phyloP scores from a whole-genome alignment of 352 stramenopile genomes.

The Globisporangium orthogonon region DNA sequence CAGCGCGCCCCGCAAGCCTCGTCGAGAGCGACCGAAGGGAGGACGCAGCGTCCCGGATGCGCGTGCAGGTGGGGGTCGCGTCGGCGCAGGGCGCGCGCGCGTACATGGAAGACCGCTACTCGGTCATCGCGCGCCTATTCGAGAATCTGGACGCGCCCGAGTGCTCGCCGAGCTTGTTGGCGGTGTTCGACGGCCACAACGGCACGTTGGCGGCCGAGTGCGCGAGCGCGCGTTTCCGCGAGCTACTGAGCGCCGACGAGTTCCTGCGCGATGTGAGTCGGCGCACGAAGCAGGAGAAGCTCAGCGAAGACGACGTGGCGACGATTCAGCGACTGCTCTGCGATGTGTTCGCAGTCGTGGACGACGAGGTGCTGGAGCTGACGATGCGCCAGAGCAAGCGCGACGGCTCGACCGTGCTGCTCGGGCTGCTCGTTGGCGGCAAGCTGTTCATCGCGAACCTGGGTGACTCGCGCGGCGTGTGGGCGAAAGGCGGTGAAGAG shows the following conservation, averaged over 20 bases:
- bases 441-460: slow-evolving; percentile 79
- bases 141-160: slow-evolving; percentile 33
- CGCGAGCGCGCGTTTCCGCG: slow-evolving; percentile 46
- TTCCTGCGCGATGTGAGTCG: slow-evolving; percentile 42
- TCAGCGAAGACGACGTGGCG: slow-evolving; percentile 42
- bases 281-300: slow-evolving; percentile 18
- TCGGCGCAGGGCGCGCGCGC: slow-evolving; percentile 52
- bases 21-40: slow-evolving; percentile 10
- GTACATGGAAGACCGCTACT: slow-evolving; percentile 82
- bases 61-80: slow-evolving; percentile 41
- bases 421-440: slow-evolving; percentile 58
- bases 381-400: slow-evolving; percentile 65
- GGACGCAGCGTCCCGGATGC: slow-evolving; percentile 20
- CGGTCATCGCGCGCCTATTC: slow-evolving; percentile 53
- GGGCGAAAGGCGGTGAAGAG: slow-evolving; percentile 28
- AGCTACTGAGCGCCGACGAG: slow-evolving; percentile 42
- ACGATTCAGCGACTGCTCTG: slow-evolving; percentile 42
- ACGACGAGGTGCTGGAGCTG: slow-evolving; percentile 65
- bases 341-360: slow-evolving; percentile 50
- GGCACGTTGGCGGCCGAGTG: slow-evolving; percentile 63
- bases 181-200: slow-evolving; percentile 76
- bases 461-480: slow-evolving; percentile 67
- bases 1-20: slow-evolving; percentile 2
- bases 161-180: slow-evolving; percentile 45
- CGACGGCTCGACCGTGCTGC: slow-evolving; percentile 67